Evolutionary conservation across 192 early-diverging fungal species (phyloP), one percentile per base, ranked within the genome.

Genomic region (Globomyces pollinis-pini): DNA sequence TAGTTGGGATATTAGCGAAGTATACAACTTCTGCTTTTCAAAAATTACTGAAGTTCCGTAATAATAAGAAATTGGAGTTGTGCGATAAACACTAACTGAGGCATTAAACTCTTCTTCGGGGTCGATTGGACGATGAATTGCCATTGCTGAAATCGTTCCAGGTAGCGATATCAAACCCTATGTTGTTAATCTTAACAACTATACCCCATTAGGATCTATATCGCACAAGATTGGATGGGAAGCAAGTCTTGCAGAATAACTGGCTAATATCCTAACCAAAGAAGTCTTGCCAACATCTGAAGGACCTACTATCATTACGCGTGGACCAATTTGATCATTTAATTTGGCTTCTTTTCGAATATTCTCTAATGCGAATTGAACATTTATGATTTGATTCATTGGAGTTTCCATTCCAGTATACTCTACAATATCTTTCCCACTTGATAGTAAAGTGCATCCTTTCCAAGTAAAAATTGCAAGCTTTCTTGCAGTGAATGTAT

Each of bases 391-490:
- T 34, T 79, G 79, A 26, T 74, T 70, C 96, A 99, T 97, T 11
- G 94, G 92, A 2, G 96, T 97, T 65, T 99, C 96, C n/a, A 81
- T 90, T 0, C 91, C 94, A 1, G 88, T 80, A 58, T 95, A 96
- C 50, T 88, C 88, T 1, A 88, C 87, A 21, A 81, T 76, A 62
- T 81, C 87, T 16, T 71, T 63, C 50, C 92, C 91, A 29, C 32
- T 67, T 60, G 82, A 70, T 36, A 75, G 70, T 0, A 96, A 65
- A 13, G 63, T 76, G 70, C 93, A 96, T 18, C 94, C 96, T 52
- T 89, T 80, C 88, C 88, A 99, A 9, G 89, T 91, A 69, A 91
- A 97, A 0, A 96, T 76, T 4, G 91, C 93, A 13, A 87, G 76
- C 69, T 96, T 94, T 38, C 83, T 76, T 20, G 91, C 90, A 38